Evolutionary conservation across 768 basidiomycete species (phyloP), one percentile per base, ranked within the genome.

Genomic region (Trametes elegans): DNA sequence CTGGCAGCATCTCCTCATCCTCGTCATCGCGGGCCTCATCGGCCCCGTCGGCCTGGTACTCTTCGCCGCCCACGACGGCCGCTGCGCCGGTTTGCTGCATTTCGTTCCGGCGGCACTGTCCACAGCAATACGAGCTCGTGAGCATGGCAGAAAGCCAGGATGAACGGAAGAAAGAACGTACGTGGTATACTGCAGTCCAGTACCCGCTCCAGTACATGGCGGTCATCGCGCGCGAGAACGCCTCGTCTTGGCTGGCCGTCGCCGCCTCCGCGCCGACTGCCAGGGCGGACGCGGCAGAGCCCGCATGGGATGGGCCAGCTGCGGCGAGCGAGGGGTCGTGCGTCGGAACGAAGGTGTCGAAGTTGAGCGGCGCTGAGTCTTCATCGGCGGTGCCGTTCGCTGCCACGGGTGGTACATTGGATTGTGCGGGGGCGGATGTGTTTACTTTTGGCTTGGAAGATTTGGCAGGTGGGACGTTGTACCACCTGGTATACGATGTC

Each of bases 181-280:
- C 90, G 66, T 92, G 85, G 64, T 91, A 92, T 42, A 90, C 78
- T 1, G 89, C 89, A 2, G 88, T 90, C 89, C 90, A 93, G 67
- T 92, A 93, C 18, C 90, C 90, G 21, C 78, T 76, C 90, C 90
- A 92, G 67, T 92, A 93, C 83, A 87, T 90, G 16, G 90, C 88
- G 27, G 77, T 79, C 64, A 90, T 61, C 5, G 89, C 90, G 43
- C 83, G 82, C 23, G 77, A 74, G 68, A 92, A 92, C 1, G 88
- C 88, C 62, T 92, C 87, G 58, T 92, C 88, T 61, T 79, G 82
- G 59, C 75, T 78, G 16, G 83, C 79, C 67, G 73, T 72, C 2
- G 66, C 59, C 7, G 34, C 36, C 35, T 59, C 57, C 7, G 47
- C 34, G 0, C 57, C 57, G 7, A 35, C 29, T 6, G 23, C 42